Evolutionary conservation across 2,329 filamentous ascomycete species (phyloP), one percentile per base, ranked within the genome.

Genomic region (Botryotinia convoluta): DNA sequence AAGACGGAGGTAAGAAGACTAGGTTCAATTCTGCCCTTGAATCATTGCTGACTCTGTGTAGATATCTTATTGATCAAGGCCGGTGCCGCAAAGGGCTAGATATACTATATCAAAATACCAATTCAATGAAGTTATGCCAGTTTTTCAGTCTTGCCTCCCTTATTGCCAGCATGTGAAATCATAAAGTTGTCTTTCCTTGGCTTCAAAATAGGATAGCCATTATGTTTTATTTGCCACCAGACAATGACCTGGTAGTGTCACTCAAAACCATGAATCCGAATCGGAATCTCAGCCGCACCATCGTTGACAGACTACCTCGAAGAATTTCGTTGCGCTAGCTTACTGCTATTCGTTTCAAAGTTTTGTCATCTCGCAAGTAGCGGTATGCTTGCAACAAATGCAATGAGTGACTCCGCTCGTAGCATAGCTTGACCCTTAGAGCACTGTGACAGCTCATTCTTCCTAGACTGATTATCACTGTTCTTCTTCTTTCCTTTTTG

Each of bases 1-100:
- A 95, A 82, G 93, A 97, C 81, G 93, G 93, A 68, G 93, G 62
- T 68, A 72, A 72, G 69, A 22, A 71, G 20, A 67, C n/a, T 1
- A 37, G 8, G 6, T 72, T 91, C 77, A 90, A 51, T 57, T 37
- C 16, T 61, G 1, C 12, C 16, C 4, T 22, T 61, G 35, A 29
- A 37, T 45, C 65, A 29, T n/a, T 20, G 42, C 63, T 57, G 60
- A 64, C 48, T 26, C 3, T 45, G 22, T 62, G 37, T 61, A 72
- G 70, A 81, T 71, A 79, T 81, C 32, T 26, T 80, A 18, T 73
- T 81, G 42, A 76, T 81, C 37, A 81, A 81, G 45, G 78, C 78
- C 60, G 79, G 79, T 42, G 79, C 79, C 71, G 79, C 79, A 4
- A 81, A 81, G 63, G 78, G 75, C 76, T 80, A 79, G 63, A 74